phyloP scores from a whole-genome alignment of 805 yeast genomes.

The Kluyveromyces starmeri region DNA sequence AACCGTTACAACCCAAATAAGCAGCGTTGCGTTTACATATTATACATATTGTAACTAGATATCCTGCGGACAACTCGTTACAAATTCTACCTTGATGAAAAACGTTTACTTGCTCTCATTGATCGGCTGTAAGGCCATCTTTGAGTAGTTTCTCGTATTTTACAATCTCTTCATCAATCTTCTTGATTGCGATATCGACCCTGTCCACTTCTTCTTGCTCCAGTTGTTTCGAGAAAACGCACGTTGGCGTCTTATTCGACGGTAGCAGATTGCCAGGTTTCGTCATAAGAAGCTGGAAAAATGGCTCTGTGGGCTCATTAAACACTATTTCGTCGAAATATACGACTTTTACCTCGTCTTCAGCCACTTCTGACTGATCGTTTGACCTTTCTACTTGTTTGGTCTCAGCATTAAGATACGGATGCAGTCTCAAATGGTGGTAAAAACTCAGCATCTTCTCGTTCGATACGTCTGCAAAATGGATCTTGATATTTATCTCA shows the following conservation, averaged over 20 bases:
- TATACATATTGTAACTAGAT: too few species aligned
- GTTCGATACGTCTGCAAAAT: slow-evolving; percentile 75
- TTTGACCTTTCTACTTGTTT: slow-evolving; percentile 17
- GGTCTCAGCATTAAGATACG: slow-evolving; percentile 42
- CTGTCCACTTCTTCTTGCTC: slow-evolving; percentile 61
- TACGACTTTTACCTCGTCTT: slow-evolving; percentile 44
- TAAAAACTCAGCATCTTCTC: slow-evolving; percentile 81
- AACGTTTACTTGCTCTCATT: background rate
- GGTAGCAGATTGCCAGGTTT: slow-evolving; percentile 51
- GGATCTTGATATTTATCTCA: slow-evolving; percentile 81
- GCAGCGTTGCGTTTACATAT: too few species aligned
- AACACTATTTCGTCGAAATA: slow-evolving; percentile 88
- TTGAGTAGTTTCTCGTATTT: slow-evolving; percentile 32
- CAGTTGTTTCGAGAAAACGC: slow-evolving; percentile 40
- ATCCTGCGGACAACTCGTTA: too few species aligned
- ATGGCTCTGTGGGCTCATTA: slow-evolving; percentile 87
- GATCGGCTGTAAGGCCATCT: slow-evolving; percentile 1
- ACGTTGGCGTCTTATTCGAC: slow-evolving; percentile 30
- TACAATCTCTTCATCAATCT: slow-evolving; percentile 38
- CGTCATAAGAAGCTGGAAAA: slow-evolving; percentile 68
- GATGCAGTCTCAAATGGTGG: slow-evolving; percentile 88
- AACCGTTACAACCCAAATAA: slow-evolving; percentile 42
- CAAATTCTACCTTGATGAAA: too few species aligned
- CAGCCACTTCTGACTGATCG: slow-evolving; percentile 7
- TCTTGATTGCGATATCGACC: slow-evolving; percentile 37